phyloP scores from a whole-genome alignment of 2,329 filamentous ascomycete species.

The Colletotrichum coccodes region DNA sequence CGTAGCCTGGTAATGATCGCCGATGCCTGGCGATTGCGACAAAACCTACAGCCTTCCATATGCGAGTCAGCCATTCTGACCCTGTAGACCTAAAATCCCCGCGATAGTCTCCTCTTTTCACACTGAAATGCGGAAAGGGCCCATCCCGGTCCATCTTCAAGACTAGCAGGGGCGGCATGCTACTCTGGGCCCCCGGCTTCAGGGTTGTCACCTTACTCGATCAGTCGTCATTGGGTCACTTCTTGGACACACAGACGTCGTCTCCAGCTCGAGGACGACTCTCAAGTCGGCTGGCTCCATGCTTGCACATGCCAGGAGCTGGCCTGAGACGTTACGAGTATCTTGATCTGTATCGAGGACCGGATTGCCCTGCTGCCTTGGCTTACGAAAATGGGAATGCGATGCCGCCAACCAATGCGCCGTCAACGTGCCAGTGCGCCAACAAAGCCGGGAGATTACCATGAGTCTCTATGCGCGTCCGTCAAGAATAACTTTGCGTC shows the following conservation, averaged over 20 bases:
- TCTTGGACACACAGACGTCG: neutral
- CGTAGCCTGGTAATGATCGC: neutral
- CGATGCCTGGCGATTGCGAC: constrained; percentile 2
- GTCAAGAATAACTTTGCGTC: neutral
- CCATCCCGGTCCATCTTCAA: neutral
- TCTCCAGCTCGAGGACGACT: neutral
- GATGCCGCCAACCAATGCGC: neutral
- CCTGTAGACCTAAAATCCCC: neutral
- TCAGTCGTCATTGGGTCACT: constrained; percentile 4
- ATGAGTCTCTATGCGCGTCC: neutral
- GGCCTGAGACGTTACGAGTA: constrained; percentile 24
- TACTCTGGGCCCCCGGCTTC: neutral
- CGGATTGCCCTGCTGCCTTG: neutral
- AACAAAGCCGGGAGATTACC: neutral
- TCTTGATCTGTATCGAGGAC: neutral
- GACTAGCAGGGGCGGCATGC: neutral
- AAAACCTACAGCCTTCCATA: neutral
- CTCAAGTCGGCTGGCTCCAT: constrained; percentile 4
- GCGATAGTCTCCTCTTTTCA: constrained; percentile 6
- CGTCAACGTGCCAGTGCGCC: neutral
- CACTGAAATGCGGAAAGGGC: neutral
- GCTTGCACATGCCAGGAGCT: constrained; percentile 15
- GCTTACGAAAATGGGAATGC: neutral
- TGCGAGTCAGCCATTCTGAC: constrained; percentile 21
- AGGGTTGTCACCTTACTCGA: neutral